Evolutionary conservation across 2,329 filamentous ascomycete species (phyloP), one percentile per base, ranked within the genome.

Genomic region (Parafenestella ontariensis): DNA sequence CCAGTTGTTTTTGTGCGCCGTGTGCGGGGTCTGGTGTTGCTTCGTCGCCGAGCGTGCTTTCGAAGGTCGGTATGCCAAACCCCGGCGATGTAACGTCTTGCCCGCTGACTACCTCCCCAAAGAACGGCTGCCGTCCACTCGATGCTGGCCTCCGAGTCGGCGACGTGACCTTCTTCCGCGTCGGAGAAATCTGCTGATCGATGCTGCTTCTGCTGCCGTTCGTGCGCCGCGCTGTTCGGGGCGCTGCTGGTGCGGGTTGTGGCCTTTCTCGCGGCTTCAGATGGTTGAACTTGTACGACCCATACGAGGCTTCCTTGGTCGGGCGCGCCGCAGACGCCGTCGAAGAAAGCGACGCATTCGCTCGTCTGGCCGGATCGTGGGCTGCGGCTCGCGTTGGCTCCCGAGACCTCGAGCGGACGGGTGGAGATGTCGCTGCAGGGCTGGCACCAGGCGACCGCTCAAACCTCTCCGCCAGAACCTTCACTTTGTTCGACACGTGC

Each of bases 381-480:
- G 61, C 37, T 18, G 41, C 54, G 15, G 55, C 46, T 9, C 64
- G 61, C 10, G 50, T 44, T 13, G 66, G 64, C 6, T 64, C 65
- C 33, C 54, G 46, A 6, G 64, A 68, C 28, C 64, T 58, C 21
- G 66, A 65, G 49, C 63, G 63, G 40, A 63, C 56, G 10, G 59
- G 56, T 2, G 63, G 53, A 53, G 54, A 64, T n/a, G 57, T 52
- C 10, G 62, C 57, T 20, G 66, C 62, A 15, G 58, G 49, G n/a
- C 65, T 62, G 53, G 60, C 54, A 15, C 68, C 65, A 18, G 71
- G 58, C 13, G 72, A 64, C 18, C 71, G 71, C 54, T 75, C 72
- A 55, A 76, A 76, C 23, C 71, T 64, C 55, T 75, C 69, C 1
- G 74, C 73, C 39, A 76, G 68, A 33, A 67, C 72, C 59, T 62